These are phyloP conservation scores for Talaromyces amestolkiae DNA, from an alignment of 2,329 filamentous ascomycete genomes.

Conservation along the genomic window DNA sequence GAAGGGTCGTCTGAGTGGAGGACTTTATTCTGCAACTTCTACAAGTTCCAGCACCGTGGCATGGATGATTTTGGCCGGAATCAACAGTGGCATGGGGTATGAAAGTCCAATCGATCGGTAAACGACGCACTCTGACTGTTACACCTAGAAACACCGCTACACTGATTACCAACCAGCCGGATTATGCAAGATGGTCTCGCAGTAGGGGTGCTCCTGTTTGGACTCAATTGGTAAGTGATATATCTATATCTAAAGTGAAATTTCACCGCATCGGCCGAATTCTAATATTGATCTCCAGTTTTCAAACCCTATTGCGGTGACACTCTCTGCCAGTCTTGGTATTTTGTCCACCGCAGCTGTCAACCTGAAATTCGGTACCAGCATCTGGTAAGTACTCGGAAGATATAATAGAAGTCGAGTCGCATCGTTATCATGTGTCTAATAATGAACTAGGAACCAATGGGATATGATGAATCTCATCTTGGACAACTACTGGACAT, in stretches of 20 bases:
- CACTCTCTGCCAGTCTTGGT: conserved; percentile 44
- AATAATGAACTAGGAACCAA: conserved; percentile 25
- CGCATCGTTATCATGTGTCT: background rate
- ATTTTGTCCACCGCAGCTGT: conserved; percentile 46
- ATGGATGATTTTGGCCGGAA: conserved; percentile 42
- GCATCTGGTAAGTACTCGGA: conserved; percentile 24
- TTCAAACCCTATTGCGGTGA: conserved; percentile 43
- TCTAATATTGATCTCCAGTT: conserved; percentile 25
- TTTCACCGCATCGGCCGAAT: background rate
- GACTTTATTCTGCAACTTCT: conserved; percentile 24
- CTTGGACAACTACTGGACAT: conserved; percentile 32
- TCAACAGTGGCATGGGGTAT: conserved; percentile 40
- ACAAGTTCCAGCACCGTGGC: conserved; percentile 18
- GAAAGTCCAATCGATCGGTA: background rate
- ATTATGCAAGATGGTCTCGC: conserved; percentile 42
- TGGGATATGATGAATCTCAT: conserved; percentile 35
- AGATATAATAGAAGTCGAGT: background rate
- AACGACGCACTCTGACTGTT: background rate
- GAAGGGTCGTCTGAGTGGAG: conserved; percentile 31
- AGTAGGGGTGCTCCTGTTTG: conserved; percentile 39
- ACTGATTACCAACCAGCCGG: conserved; percentile 45
- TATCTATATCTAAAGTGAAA: background rate
- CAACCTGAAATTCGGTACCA: conserved; percentile 42
- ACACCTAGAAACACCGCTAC: conserved; percentile 32
- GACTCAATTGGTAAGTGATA: conserved; percentile 32